A percentile compares a stretch with the other conserved stretches of the same genome.
Conservation (phyloP, 2,329 filamentous ascomycete genomes). For the Rugonectria rugulosa region DNA sequence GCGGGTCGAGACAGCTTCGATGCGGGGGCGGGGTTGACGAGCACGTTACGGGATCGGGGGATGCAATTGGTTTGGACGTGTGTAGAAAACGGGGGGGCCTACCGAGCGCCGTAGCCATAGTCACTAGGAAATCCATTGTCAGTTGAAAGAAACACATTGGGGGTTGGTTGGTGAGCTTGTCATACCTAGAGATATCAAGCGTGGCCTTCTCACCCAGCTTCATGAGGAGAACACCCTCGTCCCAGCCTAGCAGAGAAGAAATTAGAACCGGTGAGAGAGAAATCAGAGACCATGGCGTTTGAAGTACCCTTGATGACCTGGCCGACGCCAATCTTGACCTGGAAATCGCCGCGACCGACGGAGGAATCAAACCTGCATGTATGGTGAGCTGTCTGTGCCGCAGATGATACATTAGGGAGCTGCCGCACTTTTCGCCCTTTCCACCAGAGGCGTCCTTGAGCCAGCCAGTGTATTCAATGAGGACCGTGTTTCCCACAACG, state of each 20-base stretch:
- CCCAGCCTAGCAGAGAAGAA: conserved; percentile 67
- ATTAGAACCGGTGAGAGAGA: neutral
- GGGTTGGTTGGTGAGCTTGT: neutral
- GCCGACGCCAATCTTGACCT: conserved; percentile 80
- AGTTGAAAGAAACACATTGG: conserved; percentile 14
- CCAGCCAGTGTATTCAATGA: conserved; percentile 91
- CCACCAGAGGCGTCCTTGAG: conserved; percentile 73
- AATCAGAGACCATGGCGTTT: conserved; percentile 24
- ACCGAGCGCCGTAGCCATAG: conserved; percentile 70
- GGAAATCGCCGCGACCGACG: conserved; percentile 77
- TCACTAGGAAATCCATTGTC: conserved; percentile 54
- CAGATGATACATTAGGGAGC: too few relatives aligned
- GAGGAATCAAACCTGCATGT: conserved; percentile 87
- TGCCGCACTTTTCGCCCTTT: conserved; percentile 78
- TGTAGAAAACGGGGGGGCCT: conserved; percentile 43
- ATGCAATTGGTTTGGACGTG: conserved; percentile 15
- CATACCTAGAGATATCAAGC: conserved; percentile 73
- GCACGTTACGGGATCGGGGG: conserved; percentile 56
- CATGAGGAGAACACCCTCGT: conserved; percentile 86
- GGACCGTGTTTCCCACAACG: conserved; percentile 73
- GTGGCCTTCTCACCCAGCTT: conserved; percentile 88
- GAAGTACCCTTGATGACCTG: conserved; percentile 82
- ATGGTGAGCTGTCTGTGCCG: conserved; percentile 16
- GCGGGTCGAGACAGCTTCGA: neutral
- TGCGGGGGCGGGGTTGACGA: neutral